Conservation (phyloP, 2,329 filamentous ascomycete species). For the Stachybotrys elegans region DNA sequence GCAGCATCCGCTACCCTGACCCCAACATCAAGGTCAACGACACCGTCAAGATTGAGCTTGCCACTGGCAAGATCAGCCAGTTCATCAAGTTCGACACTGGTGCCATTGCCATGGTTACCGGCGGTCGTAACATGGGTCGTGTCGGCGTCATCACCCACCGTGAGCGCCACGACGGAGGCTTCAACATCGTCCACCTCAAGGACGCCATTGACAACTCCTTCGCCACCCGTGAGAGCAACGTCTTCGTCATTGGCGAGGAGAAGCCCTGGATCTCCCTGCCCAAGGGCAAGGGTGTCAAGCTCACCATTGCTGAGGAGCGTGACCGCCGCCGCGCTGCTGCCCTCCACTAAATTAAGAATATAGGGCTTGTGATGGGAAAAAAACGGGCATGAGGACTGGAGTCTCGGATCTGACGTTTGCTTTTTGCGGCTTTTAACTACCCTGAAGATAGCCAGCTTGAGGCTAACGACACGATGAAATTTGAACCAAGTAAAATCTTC, state of each 20-base stretch:
- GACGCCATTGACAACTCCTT: slow-evolving; percentile 99
- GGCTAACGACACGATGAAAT: slow-evolving; percentile 31
- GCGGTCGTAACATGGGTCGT: slow-evolving; percentile 99
- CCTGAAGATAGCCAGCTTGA: slow-evolving; percentile 29
- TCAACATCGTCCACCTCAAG: slow-evolving; percentile 99
- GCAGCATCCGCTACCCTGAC: slow-evolving; percentile 98
- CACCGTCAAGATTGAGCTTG: slow-evolving; percentile 97
- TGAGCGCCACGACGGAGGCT: slow-evolving; percentile 99
- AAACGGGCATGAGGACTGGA: slow-evolving; percentile 33
- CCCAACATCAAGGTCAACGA: slow-evolving; percentile 99
- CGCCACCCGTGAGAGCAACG: slow-evolving; percentile 98
- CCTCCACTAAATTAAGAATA: slow-evolving; percentile 39
- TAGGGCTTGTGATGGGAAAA: slow-evolving; percentile 10
- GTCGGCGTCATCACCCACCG: slow-evolving; percentile 99
- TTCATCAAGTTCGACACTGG: slow-evolving; percentile 99
- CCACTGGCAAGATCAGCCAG: slow-evolving; percentile 96
- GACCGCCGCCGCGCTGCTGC: slow-evolving; percentile 81
- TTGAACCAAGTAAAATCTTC: slow-evolving; percentile 24
- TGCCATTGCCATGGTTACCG: slow-evolving; percentile 96
- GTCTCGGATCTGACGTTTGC: slow-evolving; percentile 36
- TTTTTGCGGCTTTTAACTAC: slow-evolving; percentile 22
- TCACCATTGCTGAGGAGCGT: slow-evolving; percentile 97
- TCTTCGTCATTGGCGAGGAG: slow-evolving; percentile 97
- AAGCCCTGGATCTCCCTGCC: slow-evolving; percentile 99
- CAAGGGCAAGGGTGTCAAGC: slow-evolving; percentile 99